phyloP scores from a whole-genome alignment of 371 early-diverging fungal species.

The Batkoa obscura region DNA sequence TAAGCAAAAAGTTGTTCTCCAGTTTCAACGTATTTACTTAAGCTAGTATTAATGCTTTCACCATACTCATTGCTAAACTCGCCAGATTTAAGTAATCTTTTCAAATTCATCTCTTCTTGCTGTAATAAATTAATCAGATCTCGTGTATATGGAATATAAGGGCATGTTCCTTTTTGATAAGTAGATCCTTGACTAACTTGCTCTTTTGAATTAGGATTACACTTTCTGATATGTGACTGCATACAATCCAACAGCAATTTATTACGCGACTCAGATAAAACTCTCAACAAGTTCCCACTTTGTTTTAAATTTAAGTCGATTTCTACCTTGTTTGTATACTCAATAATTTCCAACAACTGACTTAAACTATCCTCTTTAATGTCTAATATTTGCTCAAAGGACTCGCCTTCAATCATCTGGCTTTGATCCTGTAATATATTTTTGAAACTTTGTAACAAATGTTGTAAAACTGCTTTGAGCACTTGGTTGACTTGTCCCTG shows the following conservation, averaged over 20 bases:
- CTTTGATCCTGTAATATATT: constrained; percentile 24
- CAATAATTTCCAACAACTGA: background rate
- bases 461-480: constrained; percentile 19
- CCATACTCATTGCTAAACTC: constrained; percentile 30
- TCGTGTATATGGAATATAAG: constrained; percentile 8
- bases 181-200: constrained; percentile 20
- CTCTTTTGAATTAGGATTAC: constrained; percentile 22
- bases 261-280: background rate
- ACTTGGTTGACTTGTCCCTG: constrained; percentile 18
- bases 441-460: constrained; percentile 28
- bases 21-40: constrained; percentile 35
- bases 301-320: background rate
- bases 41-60: constrained; percentile 28
- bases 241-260: background rate
- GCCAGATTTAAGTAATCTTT: constrained; percentile 36
- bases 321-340: background rate
- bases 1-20: constrained; percentile 41
- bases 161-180: constrained; percentile 41
- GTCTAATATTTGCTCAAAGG: constrained; percentile 26
- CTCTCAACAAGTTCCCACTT: background rate
- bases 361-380: constrained; percentile 8
- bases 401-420: constrained; percentile 22
- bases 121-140: constrained; percentile 10
- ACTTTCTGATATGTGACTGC: constrained; percentile 23
- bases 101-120: constrained; percentile 41